Evolutionary conservation across 208 protist species (phyloP).

Genomic region (Spironucleus salmonicida): DNA sequence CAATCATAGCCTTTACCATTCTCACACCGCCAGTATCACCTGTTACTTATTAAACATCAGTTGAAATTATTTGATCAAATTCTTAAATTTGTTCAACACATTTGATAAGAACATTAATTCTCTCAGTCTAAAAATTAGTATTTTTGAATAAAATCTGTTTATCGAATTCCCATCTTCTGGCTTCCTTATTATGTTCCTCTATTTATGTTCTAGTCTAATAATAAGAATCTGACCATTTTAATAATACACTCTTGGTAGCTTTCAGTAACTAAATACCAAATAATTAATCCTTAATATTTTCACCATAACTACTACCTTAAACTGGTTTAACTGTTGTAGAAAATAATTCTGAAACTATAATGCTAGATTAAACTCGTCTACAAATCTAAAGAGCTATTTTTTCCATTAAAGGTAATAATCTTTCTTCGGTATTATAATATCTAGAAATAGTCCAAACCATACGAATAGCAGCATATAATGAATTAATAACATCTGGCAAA

Average conservation of each 20-base stretch:
- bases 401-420: slow-evolving; percentile 85
- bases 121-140: slow-evolving; percentile 51
- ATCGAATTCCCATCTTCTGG: slow-evolving; percentile 92
- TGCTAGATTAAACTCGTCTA: slow-evolving; percentile 21
- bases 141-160: slow-evolving; percentile 76
- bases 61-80: slow-evolving; percentile 11
- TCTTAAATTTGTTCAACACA: not conserved
- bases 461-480: slow-evolving; percentile 88
- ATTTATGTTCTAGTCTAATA: slow-evolving; percentile 76
- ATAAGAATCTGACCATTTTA: slow-evolving; percentile 70
- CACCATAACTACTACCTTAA: no score
- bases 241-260: slow-evolving; percentile 67
- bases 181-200: slow-evolving; percentile 64
- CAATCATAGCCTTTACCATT: not conserved
- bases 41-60: slow-evolving; percentile 8
- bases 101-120: not conserved
- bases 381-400: slow-evolving; percentile 78
- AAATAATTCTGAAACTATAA: slow-evolving; percentile 25
- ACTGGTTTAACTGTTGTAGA: no score
- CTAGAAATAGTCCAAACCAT: slow-evolving; percentile 98
- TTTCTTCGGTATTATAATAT: slow-evolving; percentile 92
- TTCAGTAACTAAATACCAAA: slow-evolving; percentile 51
- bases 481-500: slow-evolving; percentile 82
- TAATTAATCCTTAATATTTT: not conserved
- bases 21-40: not conserved